Base-by-base conservation (phyloP, 306 rosid species). In the Citrullus mucosospermus region DNA sequence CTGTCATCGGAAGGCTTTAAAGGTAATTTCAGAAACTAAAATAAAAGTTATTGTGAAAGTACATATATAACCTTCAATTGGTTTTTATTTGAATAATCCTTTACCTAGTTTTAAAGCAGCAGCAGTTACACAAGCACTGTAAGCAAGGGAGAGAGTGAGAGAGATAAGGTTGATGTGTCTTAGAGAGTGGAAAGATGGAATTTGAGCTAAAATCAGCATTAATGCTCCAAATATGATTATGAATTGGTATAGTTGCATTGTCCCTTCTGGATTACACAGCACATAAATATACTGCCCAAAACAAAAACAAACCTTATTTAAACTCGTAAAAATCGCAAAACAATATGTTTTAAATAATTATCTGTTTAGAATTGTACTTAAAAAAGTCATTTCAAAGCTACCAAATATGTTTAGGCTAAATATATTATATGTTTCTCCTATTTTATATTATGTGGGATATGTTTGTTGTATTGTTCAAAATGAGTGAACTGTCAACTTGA, bases 101-200 rank as follows among this genome's bases (percentile, higher is more conserved):
- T 78, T 91, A 91, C 96, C 98, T 12, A 89, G 48, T 77, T 82
- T 32, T 71, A 93, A 85, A 36, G 91, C 87, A 28, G 90, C 98
- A n/a, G 84, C 81, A 3, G 89, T 77, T 78, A 75, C 78, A 18
- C 85, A 87, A 67, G 87, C 78, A 8, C 93, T 81, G 36, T 70
- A 91, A 58, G 88, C 78, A 80, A 93, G 79, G 70, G 88, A 84
- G 2, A 93, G 92, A 78, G 80, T 13, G 43, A 93, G 86, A 83
- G 96, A 90, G 38, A 91, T 22, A 22, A 93, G 87, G 79, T 89
- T 91, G 36, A 91, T 78, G 28, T 93, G 90, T 71, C 98, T 86
- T 25, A 93, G 73, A 68, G 97, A 91, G 76, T 93, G 97, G 81
- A 93, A 93, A 51, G 98, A 93, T 77, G 98, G 96, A 77, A 91